Conservation (phyloP, 2,329 filamentous ascomycete species). For the Teratosphaeria nubilosa region DNA sequence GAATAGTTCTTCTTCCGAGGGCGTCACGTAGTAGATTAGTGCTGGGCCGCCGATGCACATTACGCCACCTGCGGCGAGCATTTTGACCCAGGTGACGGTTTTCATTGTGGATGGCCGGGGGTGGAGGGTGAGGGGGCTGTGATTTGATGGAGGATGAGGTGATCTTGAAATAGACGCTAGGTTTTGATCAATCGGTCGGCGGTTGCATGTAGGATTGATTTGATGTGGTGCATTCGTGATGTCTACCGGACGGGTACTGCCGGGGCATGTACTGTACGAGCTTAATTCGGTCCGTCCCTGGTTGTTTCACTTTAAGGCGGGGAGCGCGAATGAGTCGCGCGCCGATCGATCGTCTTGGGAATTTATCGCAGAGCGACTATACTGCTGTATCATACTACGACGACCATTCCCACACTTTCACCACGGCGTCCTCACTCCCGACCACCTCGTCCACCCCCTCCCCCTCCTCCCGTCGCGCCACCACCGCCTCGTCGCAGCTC, state of each 20-base stretch:
- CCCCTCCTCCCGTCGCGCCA: constrained; percentile 1
- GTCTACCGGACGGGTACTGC: background rate
- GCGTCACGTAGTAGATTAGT: constrained; percentile 67
- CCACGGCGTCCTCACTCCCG: constrained; percentile 1
- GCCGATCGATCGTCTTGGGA: background rate
- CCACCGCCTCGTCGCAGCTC: constrained; percentile 5
- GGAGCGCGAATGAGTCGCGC: background rate
- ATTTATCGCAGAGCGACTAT: background rate
- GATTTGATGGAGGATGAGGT: too few relatives aligned
- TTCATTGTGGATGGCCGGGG: constrained; percentile 38
- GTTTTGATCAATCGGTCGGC: too few relatives aligned
- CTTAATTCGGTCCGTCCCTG: background rate
- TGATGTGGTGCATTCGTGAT: background rate
- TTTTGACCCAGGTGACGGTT: constrained; percentile 52
- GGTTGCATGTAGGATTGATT: too few relatives aligned
- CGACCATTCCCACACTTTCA: background rate
- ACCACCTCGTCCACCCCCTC: background rate
- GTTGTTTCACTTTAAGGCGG: background rate
- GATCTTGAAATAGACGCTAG: too few relatives aligned
- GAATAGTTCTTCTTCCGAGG: constrained; percentile 87
- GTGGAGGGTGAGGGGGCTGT: too few relatives aligned
- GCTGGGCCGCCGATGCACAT: constrained; percentile 78
- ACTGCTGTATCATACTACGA: background rate
- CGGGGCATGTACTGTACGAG: too few relatives aligned
- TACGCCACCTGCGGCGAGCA: constrained; percentile 53